Conservation (phyloP, 352 stramenopile species). For the Aphanomyces invadans region DNA sequence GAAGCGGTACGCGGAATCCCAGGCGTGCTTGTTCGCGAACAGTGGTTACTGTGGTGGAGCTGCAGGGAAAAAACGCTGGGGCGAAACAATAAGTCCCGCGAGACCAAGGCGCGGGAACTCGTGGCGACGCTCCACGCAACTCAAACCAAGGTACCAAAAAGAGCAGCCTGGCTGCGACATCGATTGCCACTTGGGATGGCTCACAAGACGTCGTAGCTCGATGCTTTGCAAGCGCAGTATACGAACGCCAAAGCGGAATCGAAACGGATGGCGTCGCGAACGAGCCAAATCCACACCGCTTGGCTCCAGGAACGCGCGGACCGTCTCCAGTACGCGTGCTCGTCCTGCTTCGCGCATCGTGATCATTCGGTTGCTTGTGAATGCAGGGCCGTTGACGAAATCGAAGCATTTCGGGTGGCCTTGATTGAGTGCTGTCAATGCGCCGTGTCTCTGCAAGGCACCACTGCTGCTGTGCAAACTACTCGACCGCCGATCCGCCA, state of each 20-base stretch:
- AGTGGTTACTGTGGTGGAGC: background rate
- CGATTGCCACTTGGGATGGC: background rate
- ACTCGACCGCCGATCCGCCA: background rate
- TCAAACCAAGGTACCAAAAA: slow-evolving; percentile 8
- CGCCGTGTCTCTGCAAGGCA: background rate
- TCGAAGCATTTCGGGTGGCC: slow-evolving; percentile 5
- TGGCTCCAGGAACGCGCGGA: background rate
- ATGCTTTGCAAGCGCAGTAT: background rate
- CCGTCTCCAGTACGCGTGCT: slow-evolving; percentile 8
- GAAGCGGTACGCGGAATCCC: background rate
- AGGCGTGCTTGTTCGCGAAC: no score
- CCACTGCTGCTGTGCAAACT: background rate
- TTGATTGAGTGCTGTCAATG: slow-evolving; percentile 6
- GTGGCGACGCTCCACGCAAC: background rate
- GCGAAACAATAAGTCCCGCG: background rate
- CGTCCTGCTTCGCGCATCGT: no score
- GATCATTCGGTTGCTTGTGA: no score
- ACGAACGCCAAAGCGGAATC: background rate
- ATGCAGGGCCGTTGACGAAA: slow-evolving; percentile 1
- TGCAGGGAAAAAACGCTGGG: slow-evolving; percentile 3
- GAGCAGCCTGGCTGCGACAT: background rate
- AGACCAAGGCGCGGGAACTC: background rate
- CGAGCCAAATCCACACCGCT: background rate
- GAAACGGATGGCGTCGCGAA: slow-evolving; percentile 1
- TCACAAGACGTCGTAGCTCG: background rate